A percentile compares a stretch with the other conserved stretches of the same genome.
Conservation (phyloP, 208 protist genomes). For the Acanthamoeba polyphaga region DNA sequence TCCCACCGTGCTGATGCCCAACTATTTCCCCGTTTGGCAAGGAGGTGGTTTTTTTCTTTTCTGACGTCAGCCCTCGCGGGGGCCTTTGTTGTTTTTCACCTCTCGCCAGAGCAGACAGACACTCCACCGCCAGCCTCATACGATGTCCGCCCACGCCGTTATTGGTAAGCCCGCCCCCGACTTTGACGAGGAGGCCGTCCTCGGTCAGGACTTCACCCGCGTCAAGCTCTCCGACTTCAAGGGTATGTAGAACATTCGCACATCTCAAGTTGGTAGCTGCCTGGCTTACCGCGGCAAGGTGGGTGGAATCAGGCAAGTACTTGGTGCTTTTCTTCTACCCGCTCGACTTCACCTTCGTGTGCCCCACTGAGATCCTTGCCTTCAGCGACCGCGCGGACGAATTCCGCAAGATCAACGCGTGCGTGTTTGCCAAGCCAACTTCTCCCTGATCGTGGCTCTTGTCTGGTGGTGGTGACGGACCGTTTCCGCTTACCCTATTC, state of each 20-base stretch:
- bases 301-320: conserved; percentile 88
- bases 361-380: conserved; percentile 97
- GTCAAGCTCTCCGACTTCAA: conserved; percentile 53
- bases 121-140: too few relatives aligned
- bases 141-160: neutral
- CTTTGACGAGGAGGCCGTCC: conserved; percentile 37
- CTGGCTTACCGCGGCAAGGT: too few relatives aligned
- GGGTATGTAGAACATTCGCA: neutral
- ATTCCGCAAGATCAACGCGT: conserved; percentile 93
- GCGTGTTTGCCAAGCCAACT: too few relatives aligned
- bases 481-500: neutral
- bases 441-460: too few relatives aligned
- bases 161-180: conserved; percentile 4
- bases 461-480: conserved; percentile 75
- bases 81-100: neutral
- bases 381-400: conserved; percentile 95
- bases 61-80: too few relatives aligned
- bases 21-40: too few relatives aligned
- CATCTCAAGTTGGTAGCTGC: neutral
- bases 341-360: conserved; percentile 98
- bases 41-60: too few relatives aligned
- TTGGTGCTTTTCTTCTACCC: conserved; percentile 98
- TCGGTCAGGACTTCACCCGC: conserved; percentile 52
- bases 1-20: too few relatives aligned
- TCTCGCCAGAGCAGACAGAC: neutral